A percentile compares a stretch with the other conserved stretches of the same genome.
These are phyloP conservation scores for Pelargonium exstipulatum DNA, from an alignment of 441 rosid species.

Conservation along the genomic window DNA sequence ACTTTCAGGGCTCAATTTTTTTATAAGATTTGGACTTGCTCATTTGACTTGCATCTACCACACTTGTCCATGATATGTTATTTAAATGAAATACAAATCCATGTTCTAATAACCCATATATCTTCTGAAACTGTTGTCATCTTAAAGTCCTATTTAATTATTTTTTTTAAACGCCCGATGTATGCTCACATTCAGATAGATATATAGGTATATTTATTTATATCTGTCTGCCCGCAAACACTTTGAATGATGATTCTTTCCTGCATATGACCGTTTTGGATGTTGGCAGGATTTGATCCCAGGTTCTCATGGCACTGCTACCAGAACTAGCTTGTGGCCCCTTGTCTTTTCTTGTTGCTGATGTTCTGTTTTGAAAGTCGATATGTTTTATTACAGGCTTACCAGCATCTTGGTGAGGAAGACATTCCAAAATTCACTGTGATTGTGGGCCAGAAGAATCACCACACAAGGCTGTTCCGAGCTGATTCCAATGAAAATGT, in stretches of 20 bases:
- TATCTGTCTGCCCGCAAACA: neutral
- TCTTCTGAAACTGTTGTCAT: constrained; percentile 8
- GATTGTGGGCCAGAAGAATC: constrained; percentile 80
- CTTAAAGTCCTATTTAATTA: neutral
- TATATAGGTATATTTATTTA: neutral
- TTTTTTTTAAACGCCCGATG: too few relatives aligned
- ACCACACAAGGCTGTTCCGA: constrained; percentile 79
- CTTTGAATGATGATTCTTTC: neutral
- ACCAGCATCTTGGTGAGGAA: constrained; percentile 60
- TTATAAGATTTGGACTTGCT: constrained; percentile 1
- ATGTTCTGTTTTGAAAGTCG: neutral
- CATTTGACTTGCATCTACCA: constrained; percentile 2
- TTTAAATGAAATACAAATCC: constrained; percentile 8
- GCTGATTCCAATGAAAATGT: constrained; percentile 59
- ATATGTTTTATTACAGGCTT: constrained; percentile 46
- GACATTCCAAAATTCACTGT: constrained; percentile 82
- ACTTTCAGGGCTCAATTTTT: constrained; percentile 1
- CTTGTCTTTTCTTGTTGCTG: neutral
- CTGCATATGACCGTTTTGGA: neutral
- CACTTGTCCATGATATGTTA: neutral
- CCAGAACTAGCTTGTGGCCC: neutral
- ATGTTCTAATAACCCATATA: neutral
- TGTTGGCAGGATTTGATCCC: neutral
- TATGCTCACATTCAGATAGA: neutral
- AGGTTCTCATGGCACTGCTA: neutral